Evolutionary conservation across 148 eudicot genomes (phyloP).

Genomic region (Diospyros kaki): DNA sequence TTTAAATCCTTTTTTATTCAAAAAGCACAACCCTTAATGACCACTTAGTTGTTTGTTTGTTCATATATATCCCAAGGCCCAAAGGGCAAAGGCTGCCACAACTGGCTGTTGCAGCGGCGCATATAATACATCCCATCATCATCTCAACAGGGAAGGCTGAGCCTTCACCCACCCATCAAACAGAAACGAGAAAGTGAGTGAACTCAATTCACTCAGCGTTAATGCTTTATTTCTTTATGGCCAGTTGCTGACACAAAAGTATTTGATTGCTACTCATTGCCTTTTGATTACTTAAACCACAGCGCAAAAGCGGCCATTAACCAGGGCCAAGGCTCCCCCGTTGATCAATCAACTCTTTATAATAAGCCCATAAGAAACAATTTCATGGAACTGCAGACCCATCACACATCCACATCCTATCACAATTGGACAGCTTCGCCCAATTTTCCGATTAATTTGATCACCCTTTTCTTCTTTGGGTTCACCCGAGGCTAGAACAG

Average conservation of each 20-base stretch:
- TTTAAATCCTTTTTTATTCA: too few species aligned
- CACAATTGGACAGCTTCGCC: background rate
- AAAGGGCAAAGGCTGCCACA: too few species aligned
- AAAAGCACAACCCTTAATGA: too few species aligned
- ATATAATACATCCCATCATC: too few species aligned
- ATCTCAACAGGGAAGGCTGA: too few species aligned
- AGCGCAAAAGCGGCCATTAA: background rate
- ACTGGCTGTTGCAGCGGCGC: too few species aligned
- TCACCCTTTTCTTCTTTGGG: conserved; percentile 16
- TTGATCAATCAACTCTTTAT: background rate
- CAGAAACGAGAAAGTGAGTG: background rate
- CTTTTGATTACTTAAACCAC: conserved; percentile 4
- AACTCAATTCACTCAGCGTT: background rate
- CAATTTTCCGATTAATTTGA: background rate
- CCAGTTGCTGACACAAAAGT: background rate
- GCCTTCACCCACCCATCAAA: background rate
- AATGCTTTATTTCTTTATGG: background rate
- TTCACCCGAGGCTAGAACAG: conserved; percentile 2
- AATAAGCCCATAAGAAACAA: background rate
- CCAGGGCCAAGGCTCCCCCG: too few species aligned
- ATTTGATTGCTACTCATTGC: background rate
- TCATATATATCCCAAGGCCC: too few species aligned
- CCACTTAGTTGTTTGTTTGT: too few species aligned
- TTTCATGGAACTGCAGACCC: background rate
- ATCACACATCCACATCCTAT: background rate